Conservation (phyloP, 371 early-diverging fungal genomes). For the Furculomyces boomerangus region DNA sequence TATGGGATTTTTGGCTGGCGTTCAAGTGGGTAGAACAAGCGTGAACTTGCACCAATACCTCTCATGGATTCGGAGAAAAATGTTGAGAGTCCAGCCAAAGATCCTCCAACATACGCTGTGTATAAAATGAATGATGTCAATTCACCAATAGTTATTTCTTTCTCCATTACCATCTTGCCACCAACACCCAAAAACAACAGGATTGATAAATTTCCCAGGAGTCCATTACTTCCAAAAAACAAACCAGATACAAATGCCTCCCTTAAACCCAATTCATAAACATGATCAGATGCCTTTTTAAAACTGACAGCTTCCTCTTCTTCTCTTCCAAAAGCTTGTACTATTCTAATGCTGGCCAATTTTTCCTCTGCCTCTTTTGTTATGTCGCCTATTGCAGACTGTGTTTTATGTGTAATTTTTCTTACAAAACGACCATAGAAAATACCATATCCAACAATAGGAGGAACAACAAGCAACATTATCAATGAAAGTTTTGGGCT, state of each 20-base stretch:
- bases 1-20: constrained; percentile 30
- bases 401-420: constrained; percentile 38
- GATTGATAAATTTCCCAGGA: constrained; percentile 52
- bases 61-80: constrained; percentile 72
- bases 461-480: constrained; percentile 61
- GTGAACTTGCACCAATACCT: constrained; percentile 55
- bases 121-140: constrained; percentile 67
- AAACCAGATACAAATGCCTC: constrained; percentile 49
- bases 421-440: constrained; percentile 54
- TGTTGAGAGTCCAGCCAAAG: constrained; percentile 47
- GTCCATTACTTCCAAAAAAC: constrained; percentile 60
- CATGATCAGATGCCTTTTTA: constrained; percentile 27
- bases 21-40: constrained; percentile 48
- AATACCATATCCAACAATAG: constrained; percentile 46
- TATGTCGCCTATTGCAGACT: constrained; percentile 47
- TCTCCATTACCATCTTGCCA: constrained; percentile 48
- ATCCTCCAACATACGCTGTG: constrained; percentile 58
- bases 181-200: constrained; percentile 60
- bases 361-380: constrained; percentile 60
- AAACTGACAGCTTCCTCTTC: constrained; percentile 33
- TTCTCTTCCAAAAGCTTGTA: constrained; percentile 57
- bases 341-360: constrained; percentile 50
- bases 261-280: constrained; percentile 37
- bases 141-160: constrained; percentile 53
- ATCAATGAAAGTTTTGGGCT: constrained; percentile 48